Evolutionary conservation across 2,329 filamentous ascomycete species (phyloP), one percentile per base, ranked within the genome.

Genomic region (Botryotinia convoluta): DNA sequence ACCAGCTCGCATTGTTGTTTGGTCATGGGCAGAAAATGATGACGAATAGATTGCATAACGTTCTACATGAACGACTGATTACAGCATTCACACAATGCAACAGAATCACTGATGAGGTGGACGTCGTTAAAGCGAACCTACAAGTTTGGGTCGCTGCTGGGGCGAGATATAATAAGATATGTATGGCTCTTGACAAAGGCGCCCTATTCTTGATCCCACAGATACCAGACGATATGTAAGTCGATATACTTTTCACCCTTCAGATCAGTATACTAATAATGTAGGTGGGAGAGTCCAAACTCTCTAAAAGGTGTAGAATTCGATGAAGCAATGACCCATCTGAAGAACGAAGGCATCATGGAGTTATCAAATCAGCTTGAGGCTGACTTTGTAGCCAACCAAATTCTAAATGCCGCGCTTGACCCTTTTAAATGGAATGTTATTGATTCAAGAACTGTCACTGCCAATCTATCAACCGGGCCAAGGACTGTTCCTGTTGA

Each of bases 161-260:
- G 26, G 18, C 48, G 7, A 59, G 48, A 26, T 69, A 59, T 22
- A 7, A 69, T 42, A 69, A 29, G 37, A 69, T 59, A n/a, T 51
- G 65, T 20, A 20, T 12, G 9, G 22, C 26, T 59, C 65, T 69
- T 16, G 48, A 32, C 8, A 69, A 69, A 57, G 48, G 48, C 10
- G 65, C 48, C 4, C 20, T 69, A 26, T 69, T 69, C 20, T 42
- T 54, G 65, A 20, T 69, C 29, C n/a, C 65, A 18, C 65, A 69
- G 26, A 42, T 69, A 69, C 22, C 51, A 42, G 45, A 69, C 20
- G 51, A 29, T 29, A 20, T 59, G 51, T 59, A 69, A 57, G 65
- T 29, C 37, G 14, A 42, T 57, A 37, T 32, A 5, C 18, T 39
- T n/a, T 12, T 20, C 7, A 1, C 7, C 14, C 18, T 20, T 7